These are phyloP conservation scores for Austropuccinia psidii DNA, from an alignment of 1,284 basidiomycete species.

Conservation along the genomic window DNA sequence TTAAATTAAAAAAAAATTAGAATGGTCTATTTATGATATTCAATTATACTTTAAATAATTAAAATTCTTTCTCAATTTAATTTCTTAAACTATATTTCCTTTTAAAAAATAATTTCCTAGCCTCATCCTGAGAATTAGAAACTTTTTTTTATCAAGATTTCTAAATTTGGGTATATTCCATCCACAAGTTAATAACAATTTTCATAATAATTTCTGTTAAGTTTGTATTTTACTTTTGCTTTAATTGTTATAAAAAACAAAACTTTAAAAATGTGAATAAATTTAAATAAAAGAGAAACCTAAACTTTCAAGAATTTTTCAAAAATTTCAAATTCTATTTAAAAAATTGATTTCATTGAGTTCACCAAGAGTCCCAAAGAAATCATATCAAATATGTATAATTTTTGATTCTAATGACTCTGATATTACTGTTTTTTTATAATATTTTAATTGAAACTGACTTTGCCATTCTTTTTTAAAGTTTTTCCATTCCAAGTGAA, in stretches of 20 bases:
- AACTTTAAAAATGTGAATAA: too few relatives aligned
- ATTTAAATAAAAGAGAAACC: too few relatives aligned
- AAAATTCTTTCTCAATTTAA: neutral
- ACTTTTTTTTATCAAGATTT: neutral
- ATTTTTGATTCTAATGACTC: neutral
- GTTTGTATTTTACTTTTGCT: neutral
- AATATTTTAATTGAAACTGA: neutral
- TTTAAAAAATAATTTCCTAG: neutral
- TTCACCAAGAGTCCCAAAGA: neutral
- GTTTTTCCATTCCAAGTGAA: constrained; percentile 7
- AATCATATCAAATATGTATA: constrained; percentile 6
- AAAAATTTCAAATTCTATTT: neutral
- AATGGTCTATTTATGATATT: neutral
- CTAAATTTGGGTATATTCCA: neutral
- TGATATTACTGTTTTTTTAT: neutral
- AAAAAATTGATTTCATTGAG: constrained; percentile 1
- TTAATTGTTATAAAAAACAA: neutral
- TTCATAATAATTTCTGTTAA: neutral
- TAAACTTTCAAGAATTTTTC: too few relatives aligned
- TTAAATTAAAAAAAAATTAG: too few relatives aligned
- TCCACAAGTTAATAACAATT: neutral
- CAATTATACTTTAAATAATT: too few relatives aligned
- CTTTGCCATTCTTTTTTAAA: neutral
- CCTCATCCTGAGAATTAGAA: neutral
- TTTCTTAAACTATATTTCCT: neutral